These are phyloP conservation scores for Mortierella sp. DNA, from an alignment of 371 early-diverging fungal species.

Conservation along the genomic window DNA sequence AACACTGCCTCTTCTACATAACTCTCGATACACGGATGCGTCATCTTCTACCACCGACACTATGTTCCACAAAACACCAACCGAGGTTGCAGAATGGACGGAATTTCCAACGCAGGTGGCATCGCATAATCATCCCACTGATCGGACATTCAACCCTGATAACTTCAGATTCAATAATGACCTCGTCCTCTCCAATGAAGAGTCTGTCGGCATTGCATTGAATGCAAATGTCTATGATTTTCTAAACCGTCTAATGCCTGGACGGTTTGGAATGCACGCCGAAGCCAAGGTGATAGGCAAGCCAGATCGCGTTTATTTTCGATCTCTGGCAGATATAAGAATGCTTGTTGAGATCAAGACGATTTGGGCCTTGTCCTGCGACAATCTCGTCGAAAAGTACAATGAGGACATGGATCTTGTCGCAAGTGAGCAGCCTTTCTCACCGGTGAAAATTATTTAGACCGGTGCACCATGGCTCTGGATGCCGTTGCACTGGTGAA, in stretches of 20 bases:
- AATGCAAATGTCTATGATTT: conserved; percentile 7
- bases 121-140: conserved; percentile 13
- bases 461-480: too few relatives aligned
- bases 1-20: conserved; percentile 11
- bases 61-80: conserved; percentile 8
- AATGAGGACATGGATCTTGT: conserved; percentile 10
- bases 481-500: too few relatives aligned
- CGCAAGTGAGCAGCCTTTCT: conserved; percentile 7
- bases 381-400: conserved; percentile 24
- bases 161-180: conserved; percentile 8
- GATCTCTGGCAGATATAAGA: conserved; percentile 31
- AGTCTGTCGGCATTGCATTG: conserved; percentile 6
- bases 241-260: conserved; percentile 9
- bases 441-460: too few relatives aligned
- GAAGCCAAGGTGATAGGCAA: conserved; percentile 16
- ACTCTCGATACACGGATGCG: not conserved
- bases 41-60: conserved; percentile 9
- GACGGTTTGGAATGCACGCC: not conserved
- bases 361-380: conserved; percentile 15
- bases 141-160: conserved; percentile 16
- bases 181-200: conserved; percentile 7
- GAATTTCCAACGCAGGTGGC: conserved; percentile 14
- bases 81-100: conserved; percentile 14
- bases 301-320: conserved; percentile 18
- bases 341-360: conserved; percentile 60